Conservation (phyloP, 495 filamentous ascomycete genomes). For the Hypomontagnella submonticulosa region DNA sequence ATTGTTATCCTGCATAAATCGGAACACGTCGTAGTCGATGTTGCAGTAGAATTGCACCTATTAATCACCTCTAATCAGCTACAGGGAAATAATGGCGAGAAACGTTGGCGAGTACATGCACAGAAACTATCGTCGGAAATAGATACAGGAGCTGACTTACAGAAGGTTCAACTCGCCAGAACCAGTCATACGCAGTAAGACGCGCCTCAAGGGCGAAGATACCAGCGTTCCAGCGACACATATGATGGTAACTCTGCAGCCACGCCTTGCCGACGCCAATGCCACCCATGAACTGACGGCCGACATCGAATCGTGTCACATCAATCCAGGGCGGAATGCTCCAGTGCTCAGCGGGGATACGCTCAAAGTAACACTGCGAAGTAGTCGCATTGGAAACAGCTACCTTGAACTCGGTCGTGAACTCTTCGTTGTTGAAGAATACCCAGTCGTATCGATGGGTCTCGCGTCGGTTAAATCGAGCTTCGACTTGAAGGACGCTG, state of each 20-base stretch:
- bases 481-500: slow-evolving; percentile 81
- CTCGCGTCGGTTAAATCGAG: slow-evolving; percentile 78
- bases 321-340: slow-evolving; percentile 76
- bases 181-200: slow-evolving; percentile 75
- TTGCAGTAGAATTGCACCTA: slow-evolving; percentile 73
- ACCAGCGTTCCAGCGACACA: slow-evolving; percentile 81
- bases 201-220: slow-evolving; percentile 78
- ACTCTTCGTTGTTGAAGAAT: slow-evolving; percentile 82
- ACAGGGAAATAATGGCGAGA: background rate
- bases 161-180: slow-evolving; percentile 78
- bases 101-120: background rate
- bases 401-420: slow-evolving; percentile 78
- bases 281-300: slow-evolving; percentile 62
- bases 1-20: slow-evolving; percentile 77
- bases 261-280: slow-evolving; percentile 66
- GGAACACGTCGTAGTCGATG: slow-evolving; percentile 76
- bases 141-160: slow-evolving; percentile 46
- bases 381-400: slow-evolving; percentile 75
- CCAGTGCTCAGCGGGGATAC: slow-evolving; percentile 77
- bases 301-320: slow-evolving; percentile 64
- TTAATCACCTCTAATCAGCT: slow-evolving; percentile 16
- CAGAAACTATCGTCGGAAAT: background rate
- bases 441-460: slow-evolving; percentile 86
- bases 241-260: slow-evolving; percentile 72
- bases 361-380: slow-evolving; percentile 78